Base-by-base conservation (phyloP, 345 rosid genomes). In the Melaleuca quinquenervia region DNA sequence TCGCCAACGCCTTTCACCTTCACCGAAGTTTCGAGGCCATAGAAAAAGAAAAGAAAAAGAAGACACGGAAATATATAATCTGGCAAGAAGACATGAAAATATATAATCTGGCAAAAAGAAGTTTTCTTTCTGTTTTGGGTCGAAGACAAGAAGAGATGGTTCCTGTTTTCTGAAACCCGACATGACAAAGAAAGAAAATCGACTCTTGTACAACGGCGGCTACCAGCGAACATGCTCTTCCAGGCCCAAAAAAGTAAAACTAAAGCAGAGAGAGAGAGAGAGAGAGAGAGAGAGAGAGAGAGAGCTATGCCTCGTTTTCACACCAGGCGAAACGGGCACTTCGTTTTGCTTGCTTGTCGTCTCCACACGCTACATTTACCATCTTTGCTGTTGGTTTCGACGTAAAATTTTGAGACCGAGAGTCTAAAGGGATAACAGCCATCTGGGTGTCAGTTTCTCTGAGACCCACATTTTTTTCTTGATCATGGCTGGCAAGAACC, bases 401-500 rank as follows among this genome's bases (percentile, higher is more conserved):
- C 26, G 20, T 15, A 0, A 4, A 3, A 36, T 12, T 70, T 41
- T 70, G 48, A 70, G 26, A 18, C 22, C 48, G 45, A 10, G 32
- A 36, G 26, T 70, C 48, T 13, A 36, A 36, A 36, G 80, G 48
- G 48, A 70, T 16, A 18, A 18, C 7, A 9, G 80, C 80, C 36
- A 70, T 1, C 58, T 15, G 58, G 84, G 14, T 54, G 60, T 20
- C 11, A 4, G 55, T 56, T 53, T 52, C 26, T n/a, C 64, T 0
- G 48, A 52, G 49, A 8, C 22, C 53, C 55, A 6, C 52, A 24
- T 21, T 52, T 76, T 80, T 48, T 24, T 85, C 84, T 54, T 87
- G 84, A 82, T 88, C 89, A 89, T 91, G 93, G 84, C 54, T 85
- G 64, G 85, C 32, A 86, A 86, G 86, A 89, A 60, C 83, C 27